Conservation (phyloP, 768 basidiomycete genomes). For the Suillus lakei region DNA sequence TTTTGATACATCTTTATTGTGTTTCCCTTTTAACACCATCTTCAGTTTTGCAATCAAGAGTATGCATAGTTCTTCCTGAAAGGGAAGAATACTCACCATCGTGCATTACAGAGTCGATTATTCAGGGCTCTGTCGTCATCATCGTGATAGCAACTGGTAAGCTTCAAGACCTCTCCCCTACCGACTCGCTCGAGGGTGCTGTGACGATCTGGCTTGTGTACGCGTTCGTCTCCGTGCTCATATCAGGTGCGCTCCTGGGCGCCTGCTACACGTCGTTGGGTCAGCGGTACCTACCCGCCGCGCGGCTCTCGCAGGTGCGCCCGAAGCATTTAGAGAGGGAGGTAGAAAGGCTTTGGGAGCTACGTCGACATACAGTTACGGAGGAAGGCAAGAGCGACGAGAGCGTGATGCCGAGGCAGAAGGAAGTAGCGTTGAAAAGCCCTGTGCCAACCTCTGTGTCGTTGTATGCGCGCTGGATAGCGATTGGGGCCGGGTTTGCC, state of each 20-base stretch:
- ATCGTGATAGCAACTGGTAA: slow-evolving; percentile 47
- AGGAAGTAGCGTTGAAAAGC: slow-evolving; percentile 11
- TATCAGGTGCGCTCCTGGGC: slow-evolving; percentile 39
- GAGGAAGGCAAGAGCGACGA: slow-evolving; percentile 1
- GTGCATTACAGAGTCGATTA: slow-evolving; percentile 40
- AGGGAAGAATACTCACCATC: neutral
- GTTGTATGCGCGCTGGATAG: slow-evolving; percentile 23
- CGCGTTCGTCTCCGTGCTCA: slow-evolving; percentile 40
- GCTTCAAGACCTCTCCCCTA: slow-evolving; percentile 41
- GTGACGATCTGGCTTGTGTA: slow-evolving; percentile 46
- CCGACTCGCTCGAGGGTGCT: slow-evolving; percentile 40
- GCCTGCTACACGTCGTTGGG: slow-evolving; percentile 30
- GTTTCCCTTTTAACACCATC: neutral
- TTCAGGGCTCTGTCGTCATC: slow-evolving; percentile 48
- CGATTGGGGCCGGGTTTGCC: slow-evolving; percentile 24
- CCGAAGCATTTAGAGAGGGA: slow-evolving; percentile 35
- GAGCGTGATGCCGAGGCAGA: slow-evolving; percentile 1
- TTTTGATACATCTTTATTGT: neutral
- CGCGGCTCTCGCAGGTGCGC: slow-evolving; percentile 42
- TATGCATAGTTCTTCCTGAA: slow-evolving; percentile 16
- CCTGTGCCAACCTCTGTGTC: slow-evolving; percentile 4
- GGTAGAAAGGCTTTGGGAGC: slow-evolving; percentile 31
- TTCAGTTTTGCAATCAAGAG: slow-evolving; percentile 47
- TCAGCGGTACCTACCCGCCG: slow-evolving; percentile 37
- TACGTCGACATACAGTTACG: slow-evolving; percentile 9